Conservation (phyloP, 805 yeast species). For the Nakazawaea sp. region DNA sequence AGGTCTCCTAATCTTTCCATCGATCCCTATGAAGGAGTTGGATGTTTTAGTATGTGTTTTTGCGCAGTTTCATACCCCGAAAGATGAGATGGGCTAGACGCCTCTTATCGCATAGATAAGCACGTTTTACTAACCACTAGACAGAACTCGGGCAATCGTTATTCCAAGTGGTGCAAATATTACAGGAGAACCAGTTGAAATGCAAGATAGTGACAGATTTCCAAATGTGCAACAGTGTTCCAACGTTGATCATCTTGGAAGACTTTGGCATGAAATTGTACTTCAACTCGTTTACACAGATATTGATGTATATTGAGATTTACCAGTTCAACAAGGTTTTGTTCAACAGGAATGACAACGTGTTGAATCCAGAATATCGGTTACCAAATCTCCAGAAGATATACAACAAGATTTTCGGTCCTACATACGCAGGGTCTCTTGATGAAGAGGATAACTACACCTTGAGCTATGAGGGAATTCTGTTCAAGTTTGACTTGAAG, state of each 20-base stretch:
- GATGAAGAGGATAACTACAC: constrained; percentile 26
- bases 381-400: constrained; percentile 31
- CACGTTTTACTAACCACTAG: background rate
- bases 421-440: constrained; percentile 49
- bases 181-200: constrained; percentile 12
- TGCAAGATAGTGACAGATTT: constrained; percentile 4
- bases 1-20: background rate
- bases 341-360: constrained; percentile 1
- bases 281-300: constrained; percentile 13
- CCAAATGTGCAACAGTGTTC: background rate
- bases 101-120: background rate
- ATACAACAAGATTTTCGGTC: constrained; percentile 54
- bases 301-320: constrained; percentile 13
- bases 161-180: constrained; percentile 14
- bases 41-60: constrained; percentile 8
- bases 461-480: constrained; percentile 50
- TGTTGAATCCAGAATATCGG: background rate
- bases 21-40: constrained; percentile 7
- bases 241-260: constrained; percentile 8
- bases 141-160: constrained; percentile 19
- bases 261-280: constrained; percentile 11
- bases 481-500: constrained; percentile 35
- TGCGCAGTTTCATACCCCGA: too few species aligned
- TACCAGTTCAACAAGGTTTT: constrained; percentile 10
- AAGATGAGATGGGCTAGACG: too few species aligned